phyloP scores from a whole-genome alignment of 495 filamentous ascomycete genomes.

The Talaromyces liani region DNA sequence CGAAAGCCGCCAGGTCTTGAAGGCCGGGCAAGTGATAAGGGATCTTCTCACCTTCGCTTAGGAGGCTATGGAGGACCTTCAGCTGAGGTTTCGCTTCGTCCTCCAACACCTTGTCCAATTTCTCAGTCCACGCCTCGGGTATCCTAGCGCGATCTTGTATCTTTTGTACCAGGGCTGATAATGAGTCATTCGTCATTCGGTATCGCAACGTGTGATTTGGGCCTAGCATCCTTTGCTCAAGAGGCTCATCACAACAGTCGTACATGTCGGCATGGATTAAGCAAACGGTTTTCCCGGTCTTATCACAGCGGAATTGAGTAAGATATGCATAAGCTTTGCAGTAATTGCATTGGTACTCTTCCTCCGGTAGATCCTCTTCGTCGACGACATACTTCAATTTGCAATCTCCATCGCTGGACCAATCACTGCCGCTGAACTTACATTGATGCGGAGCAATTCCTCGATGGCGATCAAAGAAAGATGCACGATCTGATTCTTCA shows the following conservation, averaged over 20 bases:
- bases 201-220: constrained; percentile 62
- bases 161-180: constrained; percentile 60
- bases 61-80: constrained; percentile 74
- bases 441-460: constrained; percentile 44
- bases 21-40: constrained; percentile 86
- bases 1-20: constrained; percentile 74
- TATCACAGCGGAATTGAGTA: constrained; percentile 78
- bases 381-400: constrained; percentile 44
- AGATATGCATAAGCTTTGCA: constrained; percentile 93
- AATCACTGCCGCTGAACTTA: constrained; percentile 26
- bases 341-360: constrained; percentile 81
- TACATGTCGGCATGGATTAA: constrained; percentile 67
- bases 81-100: constrained; percentile 77
- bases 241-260: constrained; percentile 66
- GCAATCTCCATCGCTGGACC: constrained; percentile 24
- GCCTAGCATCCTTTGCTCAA: constrained; percentile 52
- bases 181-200: constrained; percentile 64
- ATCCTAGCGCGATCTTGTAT: constrained; percentile 79
- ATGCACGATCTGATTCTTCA: constrained; percentile 59
- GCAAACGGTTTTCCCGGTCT: constrained; percentile 70
- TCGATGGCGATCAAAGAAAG: constrained; percentile 59
- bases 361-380: constrained; percentile 72
- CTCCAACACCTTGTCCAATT: constrained; percentile 75
- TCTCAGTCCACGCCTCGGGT: constrained; percentile 86
- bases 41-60: constrained; percentile 95